Percentiles rank a stretch among this genome's conserved stretches.
Evolutionary conservation across 2,329 filamentous ascomycete species (phyloP).

Genomic region (Xylariaceae sp.): DNA sequence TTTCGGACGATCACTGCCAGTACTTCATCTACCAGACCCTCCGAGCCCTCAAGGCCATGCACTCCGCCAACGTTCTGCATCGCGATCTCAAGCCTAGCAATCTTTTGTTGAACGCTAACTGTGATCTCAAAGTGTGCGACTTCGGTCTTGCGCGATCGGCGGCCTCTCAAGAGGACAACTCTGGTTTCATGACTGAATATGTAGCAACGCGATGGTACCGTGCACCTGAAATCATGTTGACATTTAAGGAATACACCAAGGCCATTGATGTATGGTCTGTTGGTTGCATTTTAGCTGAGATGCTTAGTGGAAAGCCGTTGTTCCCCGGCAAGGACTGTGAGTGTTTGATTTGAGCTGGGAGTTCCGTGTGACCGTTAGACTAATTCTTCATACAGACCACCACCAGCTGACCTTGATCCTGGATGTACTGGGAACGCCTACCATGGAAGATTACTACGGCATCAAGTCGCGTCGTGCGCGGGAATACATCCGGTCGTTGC

Average conservation of each 20-base stretch:
- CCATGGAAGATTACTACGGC: slow-evolving; percentile 99
- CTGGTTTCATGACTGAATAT: slow-evolving; percentile 99
- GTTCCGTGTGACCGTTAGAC: slow-evolving; percentile 1
- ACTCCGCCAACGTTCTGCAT: slow-evolving; percentile 96
- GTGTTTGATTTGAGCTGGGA: slow-evolving; percentile 33
- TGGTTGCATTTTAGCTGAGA: slow-evolving; percentile 95
- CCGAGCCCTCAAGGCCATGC: slow-evolving; percentile 96
- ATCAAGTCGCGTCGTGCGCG: slow-evolving; percentile 97
- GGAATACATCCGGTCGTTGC: slow-evolving; percentile 95
- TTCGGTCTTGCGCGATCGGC: slow-evolving; percentile 94
- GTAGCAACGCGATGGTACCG: slow-evolving; percentile 98
- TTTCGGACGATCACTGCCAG: slow-evolving; percentile 98
- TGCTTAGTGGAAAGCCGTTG: slow-evolving; percentile 95
- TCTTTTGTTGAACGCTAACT: slow-evolving; percentile 94
- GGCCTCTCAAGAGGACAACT: slow-evolving; percentile 96
- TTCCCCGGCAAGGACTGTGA: slow-evolving; percentile 98
- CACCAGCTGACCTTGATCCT: slow-evolving; percentile 96
- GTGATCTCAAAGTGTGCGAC: slow-evolving; percentile 97
- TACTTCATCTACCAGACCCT: slow-evolving; percentile 99
- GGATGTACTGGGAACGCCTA: slow-evolving; percentile 94
- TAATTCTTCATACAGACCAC: slow-evolving; percentile 60
- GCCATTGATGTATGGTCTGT: slow-evolving; percentile 99
- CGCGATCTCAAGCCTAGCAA: slow-evolving; percentile 97
- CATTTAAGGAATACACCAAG: slow-evolving; percentile 99
- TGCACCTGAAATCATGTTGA: slow-evolving; percentile 99